Percentiles rank a stretch among this genome's conserved stretches.
These are phyloP conservation scores for Calycina herbarum DNA, from an alignment of 2,329 filamentous ascomycete species.

Conservation along the genomic window DNA sequence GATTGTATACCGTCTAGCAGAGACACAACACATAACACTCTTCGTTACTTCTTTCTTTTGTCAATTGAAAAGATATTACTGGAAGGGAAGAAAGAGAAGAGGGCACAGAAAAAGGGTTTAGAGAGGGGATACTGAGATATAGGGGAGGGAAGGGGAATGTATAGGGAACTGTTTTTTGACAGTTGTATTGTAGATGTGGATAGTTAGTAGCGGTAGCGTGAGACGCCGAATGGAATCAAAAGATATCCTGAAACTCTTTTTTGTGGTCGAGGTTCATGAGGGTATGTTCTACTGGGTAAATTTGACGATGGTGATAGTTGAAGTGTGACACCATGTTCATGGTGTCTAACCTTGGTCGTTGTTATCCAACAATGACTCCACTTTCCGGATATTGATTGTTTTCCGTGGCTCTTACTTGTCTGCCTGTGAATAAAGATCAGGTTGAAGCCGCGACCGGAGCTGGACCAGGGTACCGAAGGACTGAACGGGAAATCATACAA, in stretches of 20 bases:
- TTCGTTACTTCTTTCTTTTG: constrained; percentile 4
- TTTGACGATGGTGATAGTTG: background rate
- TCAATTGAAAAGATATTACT: background rate
- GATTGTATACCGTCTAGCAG: background rate
- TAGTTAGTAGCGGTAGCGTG: no score
- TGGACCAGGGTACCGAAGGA: no score
- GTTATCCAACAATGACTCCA: no score
- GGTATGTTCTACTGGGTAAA: background rate
- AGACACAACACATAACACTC: background rate
- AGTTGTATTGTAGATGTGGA: no score
- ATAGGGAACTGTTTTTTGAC: background rate
- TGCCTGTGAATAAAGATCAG: no score
- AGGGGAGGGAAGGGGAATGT: background rate
- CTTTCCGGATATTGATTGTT: no score
- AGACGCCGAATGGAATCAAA: background rate
- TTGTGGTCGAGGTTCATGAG: background rate
- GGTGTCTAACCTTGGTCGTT: no score
- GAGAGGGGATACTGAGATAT: background rate
- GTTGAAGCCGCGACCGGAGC: no score
- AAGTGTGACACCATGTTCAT: no score
- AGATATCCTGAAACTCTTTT: background rate
- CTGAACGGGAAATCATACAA: no score
- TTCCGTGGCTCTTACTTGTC: no score
- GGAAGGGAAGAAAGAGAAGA: background rate
- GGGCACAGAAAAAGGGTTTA: background rate